A percentile compares a stretch with the other conserved stretches of the same genome.
Conservation (phyloP, 2,329 filamentous ascomycete species). For the Metarhizium robertsii region DNA sequence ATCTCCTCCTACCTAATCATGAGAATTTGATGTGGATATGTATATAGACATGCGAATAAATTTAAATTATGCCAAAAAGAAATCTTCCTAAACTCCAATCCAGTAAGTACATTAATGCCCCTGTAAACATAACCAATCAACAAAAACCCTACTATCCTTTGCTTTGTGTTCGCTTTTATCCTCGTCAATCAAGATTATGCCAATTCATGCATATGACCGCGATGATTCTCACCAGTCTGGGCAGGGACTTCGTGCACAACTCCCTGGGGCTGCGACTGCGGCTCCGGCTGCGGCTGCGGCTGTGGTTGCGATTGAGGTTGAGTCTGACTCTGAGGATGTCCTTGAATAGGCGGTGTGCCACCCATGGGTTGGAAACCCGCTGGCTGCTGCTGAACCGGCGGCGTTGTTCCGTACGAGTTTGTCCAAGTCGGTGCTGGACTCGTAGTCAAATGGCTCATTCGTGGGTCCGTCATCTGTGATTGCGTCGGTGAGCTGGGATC, state of each 20-base stretch:
- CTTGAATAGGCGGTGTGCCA: not conserved
- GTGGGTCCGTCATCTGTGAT: constrained; percentile 13
- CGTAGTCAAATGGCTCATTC: constrained; percentile 7
- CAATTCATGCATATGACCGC: constrained; percentile 32
- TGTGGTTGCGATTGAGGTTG: not conserved
- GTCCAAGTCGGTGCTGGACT: constrained; percentile 12
- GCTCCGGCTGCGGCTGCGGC: not conserved
- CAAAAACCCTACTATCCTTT: not conserved
- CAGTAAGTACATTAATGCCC: not conserved
- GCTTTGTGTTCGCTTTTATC: not conserved
- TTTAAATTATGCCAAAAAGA: too few relatives aligned
- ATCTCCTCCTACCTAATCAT: too few relatives aligned
- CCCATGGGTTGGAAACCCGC: constrained; percentile 12
- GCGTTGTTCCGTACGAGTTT: constrained; percentile 9
- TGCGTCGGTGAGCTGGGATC: constrained; percentile 8
- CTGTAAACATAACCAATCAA: not conserved
- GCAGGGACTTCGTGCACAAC: constrained; percentile 27
- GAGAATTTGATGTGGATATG: too few relatives aligned
- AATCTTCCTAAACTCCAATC: constrained; percentile 7
- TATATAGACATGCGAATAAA: too few relatives aligned
- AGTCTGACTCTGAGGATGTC: not conserved
- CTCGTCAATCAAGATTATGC: constrained; percentile 1
- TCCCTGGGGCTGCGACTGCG: not conserved
- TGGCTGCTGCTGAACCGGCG: constrained; percentile 13
- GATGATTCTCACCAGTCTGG: constrained; percentile 24